These are phyloP conservation scores for Rubia occidens DNA, from an alignment of 305 asterid genomes.

Conservation along the genomic window DNA sequence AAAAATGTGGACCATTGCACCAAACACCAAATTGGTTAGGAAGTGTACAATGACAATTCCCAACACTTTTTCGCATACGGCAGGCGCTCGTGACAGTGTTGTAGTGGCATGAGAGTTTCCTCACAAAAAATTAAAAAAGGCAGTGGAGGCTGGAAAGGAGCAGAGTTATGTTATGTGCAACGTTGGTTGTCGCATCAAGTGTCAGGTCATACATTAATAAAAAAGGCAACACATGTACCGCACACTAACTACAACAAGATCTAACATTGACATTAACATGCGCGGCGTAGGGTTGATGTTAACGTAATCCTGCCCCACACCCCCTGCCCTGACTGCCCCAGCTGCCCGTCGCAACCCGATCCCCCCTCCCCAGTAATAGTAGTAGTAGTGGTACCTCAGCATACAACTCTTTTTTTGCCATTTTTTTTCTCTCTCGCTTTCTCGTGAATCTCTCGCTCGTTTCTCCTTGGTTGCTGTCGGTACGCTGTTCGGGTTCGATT, in stretches of 20 bases:
- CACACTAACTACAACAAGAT: not conserved
- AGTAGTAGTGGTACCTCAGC: not conserved
- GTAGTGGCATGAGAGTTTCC: not conserved
- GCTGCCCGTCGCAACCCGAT: conserved; percentile 1
- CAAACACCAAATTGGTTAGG: not conserved
- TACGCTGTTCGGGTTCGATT: not conserved
- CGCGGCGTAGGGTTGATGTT: conserved; percentile 1
- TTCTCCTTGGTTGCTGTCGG: not conserved
- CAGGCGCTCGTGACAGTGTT: not conserved
- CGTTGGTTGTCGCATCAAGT: not conserved
- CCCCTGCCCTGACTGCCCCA: not conserved
- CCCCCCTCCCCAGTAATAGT: not conserved
- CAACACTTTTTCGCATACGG: not conserved
- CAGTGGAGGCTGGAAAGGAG: too few relatives aligned
- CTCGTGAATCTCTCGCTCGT: conserved; percentile 3
- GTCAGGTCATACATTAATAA: not conserved
- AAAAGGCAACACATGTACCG: conserved; percentile 3
- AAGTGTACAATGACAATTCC: not conserved
- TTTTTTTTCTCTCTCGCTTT: not conserved
- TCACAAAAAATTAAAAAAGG: not conserved
- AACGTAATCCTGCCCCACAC: conserved; percentile 1
- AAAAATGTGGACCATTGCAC: not conserved
- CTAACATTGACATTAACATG: conserved; percentile 3
- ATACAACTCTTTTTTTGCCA: not conserved
- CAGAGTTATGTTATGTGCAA: not conserved